Base-by-base conservation (phyloP, 768 basidiomycete genomes). In the Mycena kentingensis region DNA sequence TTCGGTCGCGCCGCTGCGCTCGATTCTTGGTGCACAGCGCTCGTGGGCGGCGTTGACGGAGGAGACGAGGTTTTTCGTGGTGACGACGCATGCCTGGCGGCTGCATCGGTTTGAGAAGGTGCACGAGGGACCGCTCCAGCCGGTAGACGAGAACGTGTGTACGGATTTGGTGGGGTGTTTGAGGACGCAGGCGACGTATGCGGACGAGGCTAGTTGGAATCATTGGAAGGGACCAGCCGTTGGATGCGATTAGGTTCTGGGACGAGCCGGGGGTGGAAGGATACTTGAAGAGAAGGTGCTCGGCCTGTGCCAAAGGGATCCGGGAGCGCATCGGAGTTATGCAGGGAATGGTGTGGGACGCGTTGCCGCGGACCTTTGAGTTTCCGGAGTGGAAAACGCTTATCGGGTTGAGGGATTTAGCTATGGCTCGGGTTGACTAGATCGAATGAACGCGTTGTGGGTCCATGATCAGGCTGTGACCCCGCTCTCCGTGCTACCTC, bases 71-170 rank as follows among this genome's bases (percentile, higher is more conserved):
- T 29, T 29, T 22, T 32, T 46, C 44, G 31, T 46, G 13, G 29
- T 46, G 7, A 28, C 21, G 29, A 32, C 15, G 16, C 44, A 46
- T 18, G 26, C 44, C 16, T 46, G 44, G 44, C 44, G 44, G 16
- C 44, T 46, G 8, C 27, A 46, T 19, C 44, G 44, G 13, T 46
- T 28, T 28, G 26, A 46, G 27, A 46, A 46, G 29, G 29, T 46
- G 13, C 44, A 46, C 44, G 26, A 28, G n/a, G 26, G 26, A 7
- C 27, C 44, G 44, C 27, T 46, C 7, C 28, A 46, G 7, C 27
- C 27, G 6, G 44, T 46, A 6, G 27, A 28, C 29, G 44, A 46
- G 29, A 13, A 7, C 44, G 15, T 13, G 44, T 46, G 44, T 24
- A 24, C 6, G 15, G 44, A 28, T n/a, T 28, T 19, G 26, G 6